These are phyloP conservation scores for Takashimella tepidaria DNA, from an alignment of 1,284 basidiomycete species.

Conservation along the genomic window DNA sequence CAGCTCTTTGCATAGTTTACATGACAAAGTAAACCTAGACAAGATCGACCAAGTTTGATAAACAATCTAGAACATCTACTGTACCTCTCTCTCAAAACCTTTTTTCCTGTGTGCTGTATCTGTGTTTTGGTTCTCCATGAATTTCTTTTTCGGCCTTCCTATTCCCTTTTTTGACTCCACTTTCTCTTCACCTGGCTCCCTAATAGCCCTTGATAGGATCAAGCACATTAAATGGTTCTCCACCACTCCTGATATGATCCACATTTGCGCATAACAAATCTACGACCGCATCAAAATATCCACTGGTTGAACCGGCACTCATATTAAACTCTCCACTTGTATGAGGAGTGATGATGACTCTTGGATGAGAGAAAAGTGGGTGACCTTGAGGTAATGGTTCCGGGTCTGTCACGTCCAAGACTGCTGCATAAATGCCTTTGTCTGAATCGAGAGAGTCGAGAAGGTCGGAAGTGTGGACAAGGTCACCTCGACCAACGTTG, in stretches of 20 bases:
- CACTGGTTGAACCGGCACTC: slow-evolving; percentile 9
- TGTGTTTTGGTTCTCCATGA: too few species aligned
- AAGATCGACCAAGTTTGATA: too few species aligned
- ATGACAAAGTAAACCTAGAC: too few species aligned
- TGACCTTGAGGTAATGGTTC: slow-evolving; percentile 44
- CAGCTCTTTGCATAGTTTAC: too few species aligned
- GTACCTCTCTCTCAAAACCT: too few species aligned
- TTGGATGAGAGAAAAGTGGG: slow-evolving; percentile 40
- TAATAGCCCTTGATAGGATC: slow-evolving; percentile 45
- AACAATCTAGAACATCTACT: too few species aligned
- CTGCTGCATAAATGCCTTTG: slow-evolving; percentile 32
- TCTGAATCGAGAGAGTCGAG: slow-evolving; percentile 3
- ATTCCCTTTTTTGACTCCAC: too few species aligned
- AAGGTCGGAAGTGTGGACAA: slow-evolving; percentile 20
- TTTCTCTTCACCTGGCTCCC: too few species aligned
- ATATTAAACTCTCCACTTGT: slow-evolving; percentile 28
- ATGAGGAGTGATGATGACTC: slow-evolving; percentile 43
- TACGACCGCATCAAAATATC: slow-evolving; percentile 34
- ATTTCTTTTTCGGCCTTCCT: too few species aligned
- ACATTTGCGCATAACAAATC: slow-evolving; percentile 47
- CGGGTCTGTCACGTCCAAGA: slow-evolving; percentile 48
- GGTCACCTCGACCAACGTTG: slow-evolving; percentile 47
- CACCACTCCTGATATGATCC: slow-evolving; percentile 33
- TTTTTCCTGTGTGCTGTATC: too few species aligned
- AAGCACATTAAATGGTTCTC: slow-evolving; percentile 37